Percentiles rank a stretch among this genome's conserved stretches.
These are phyloP conservation scores for Acorus gramineus DNA, from an alignment of 106 monocot species.

Conservation along the genomic window DNA sequence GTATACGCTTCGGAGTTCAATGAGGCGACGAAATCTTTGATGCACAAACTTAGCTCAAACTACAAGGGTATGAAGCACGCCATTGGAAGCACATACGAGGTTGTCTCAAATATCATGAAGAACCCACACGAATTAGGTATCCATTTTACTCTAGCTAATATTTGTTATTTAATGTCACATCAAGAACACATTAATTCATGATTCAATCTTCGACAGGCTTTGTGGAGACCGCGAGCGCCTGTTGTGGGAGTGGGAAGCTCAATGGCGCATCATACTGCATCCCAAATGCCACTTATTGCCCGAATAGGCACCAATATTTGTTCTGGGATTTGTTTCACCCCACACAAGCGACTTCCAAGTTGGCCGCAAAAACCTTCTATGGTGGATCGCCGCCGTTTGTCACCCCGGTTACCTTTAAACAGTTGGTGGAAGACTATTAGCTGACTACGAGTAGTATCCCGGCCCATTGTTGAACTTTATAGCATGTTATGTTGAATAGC, in stretches of 20 bases:
- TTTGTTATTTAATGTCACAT: too few relatives aligned
- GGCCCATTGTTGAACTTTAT: too few relatives aligned
- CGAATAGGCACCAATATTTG: conserved; percentile 19
- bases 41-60: conserved; percentile 3
- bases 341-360: conserved; percentile 41
- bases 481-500: too few relatives aligned
- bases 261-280: conserved; percentile 33
- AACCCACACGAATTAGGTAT: conserved; percentile 10
- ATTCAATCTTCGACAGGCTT: not conserved
- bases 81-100: conserved; percentile 4
- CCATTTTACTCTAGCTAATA: not conserved
- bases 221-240: conserved; percentile 33
- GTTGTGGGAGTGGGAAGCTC: conserved; percentile 42
- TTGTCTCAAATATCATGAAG: not conserved
- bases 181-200: too few relatives aligned
- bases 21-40: not conserved
- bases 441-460: too few relatives aligned
- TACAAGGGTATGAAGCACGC: conserved; percentile 7
- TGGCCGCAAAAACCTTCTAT: conserved; percentile 30
- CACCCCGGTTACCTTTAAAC: conserved; percentile 41
- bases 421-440: conserved; percentile 15
- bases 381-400: conserved; percentile 24
- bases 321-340: conserved; percentile 56
- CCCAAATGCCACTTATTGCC: conserved; percentile 39
- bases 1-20: not conserved